Conservation (phyloP, 2,329 filamentous ascomycete genomes). For the Cucurbitaria berberidis region DNA sequence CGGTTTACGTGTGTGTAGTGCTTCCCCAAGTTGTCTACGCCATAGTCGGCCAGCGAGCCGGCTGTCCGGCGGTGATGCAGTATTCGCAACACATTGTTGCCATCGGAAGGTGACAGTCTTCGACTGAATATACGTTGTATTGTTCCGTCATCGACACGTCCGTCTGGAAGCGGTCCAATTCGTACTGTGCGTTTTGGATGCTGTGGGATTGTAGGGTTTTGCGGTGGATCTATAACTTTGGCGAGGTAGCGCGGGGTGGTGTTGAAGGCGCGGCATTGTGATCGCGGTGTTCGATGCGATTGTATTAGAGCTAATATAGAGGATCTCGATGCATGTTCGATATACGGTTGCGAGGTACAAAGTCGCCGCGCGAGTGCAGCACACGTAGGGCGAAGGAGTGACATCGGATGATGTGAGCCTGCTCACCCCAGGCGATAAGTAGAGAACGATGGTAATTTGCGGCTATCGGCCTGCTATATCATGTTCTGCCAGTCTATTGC, state of each 20-base stretch:
- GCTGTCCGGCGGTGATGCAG: conserved; percentile 49
- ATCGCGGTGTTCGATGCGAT: conserved; percentile 10
- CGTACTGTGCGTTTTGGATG: conserved; percentile 38
- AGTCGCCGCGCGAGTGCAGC: conserved; percentile 39
- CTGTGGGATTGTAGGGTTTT: conserved; percentile 25
- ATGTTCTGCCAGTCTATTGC: not conserved
- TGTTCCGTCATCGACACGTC: conserved; percentile 29
- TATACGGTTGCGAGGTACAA: conserved; percentile 23
- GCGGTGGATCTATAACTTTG: conserved; percentile 32
- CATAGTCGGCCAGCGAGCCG: conserved; percentile 49
- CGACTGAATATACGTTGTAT: conserved; percentile 43
- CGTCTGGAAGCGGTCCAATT: conserved; percentile 41
- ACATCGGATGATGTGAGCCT: conserved; percentile 28
- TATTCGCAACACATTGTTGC: conserved; percentile 47
- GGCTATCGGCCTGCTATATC: not conserved
- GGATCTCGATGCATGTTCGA: conserved; percentile 23
- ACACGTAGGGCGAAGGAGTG: conserved; percentile 36
- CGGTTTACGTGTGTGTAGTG: conserved; percentile 37
- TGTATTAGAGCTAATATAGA: conserved; percentile 32
- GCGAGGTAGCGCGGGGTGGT: conserved; percentile 30
- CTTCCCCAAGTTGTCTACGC: conserved; percentile 43
- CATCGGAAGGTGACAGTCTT: conserved; percentile 32
- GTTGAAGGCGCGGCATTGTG: conserved; percentile 34
- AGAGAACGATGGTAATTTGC: not conserved
- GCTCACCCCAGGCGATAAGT: not conserved